These are phyloP conservation scores for Zygoascus bituminiphila DNA, from an alignment of 805 yeast species.

Conservation along the genomic window DNA sequence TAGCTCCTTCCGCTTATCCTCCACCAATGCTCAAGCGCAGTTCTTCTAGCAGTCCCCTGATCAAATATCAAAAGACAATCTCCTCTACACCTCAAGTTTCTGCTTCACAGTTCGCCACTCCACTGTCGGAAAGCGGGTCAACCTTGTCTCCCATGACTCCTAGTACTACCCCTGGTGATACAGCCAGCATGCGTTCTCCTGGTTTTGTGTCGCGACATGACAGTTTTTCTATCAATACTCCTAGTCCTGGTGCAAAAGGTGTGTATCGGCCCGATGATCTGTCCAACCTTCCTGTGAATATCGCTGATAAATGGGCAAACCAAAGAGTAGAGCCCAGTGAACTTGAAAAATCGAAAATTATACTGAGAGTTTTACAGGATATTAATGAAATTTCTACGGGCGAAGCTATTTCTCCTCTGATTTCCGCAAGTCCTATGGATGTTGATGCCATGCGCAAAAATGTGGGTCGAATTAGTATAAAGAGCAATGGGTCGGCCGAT, in stretches of 20 bases:
- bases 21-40: not conserved
- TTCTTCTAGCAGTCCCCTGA: not conserved
- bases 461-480: slow-evolving; percentile 1
- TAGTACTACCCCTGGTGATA: not conserved
- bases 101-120: too few species aligned
- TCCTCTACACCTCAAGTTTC: not conserved
- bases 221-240: not conserved
- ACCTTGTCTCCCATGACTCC: not conserved
- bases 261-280: not conserved
- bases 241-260: not conserved
- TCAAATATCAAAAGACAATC: not conserved
- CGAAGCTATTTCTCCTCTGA: not conserved
- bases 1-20: slow-evolving; percentile 9
- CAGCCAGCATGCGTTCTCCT: not conserved
- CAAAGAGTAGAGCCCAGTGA: slow-evolving; percentile 5
- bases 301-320: slow-evolving; percentile 10
- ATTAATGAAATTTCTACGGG: slow-evolving; percentile 14
- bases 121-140: not conserved
- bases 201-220: not conserved
- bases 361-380: slow-evolving; percentile 36
- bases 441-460: not conserved
- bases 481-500: slow-evolving; percentile 3
- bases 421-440: not conserved
- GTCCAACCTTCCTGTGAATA: not conserved
- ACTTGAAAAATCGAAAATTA: slow-evolving; percentile 28